Percentiles rank a stretch among this genome's conserved stretches.
Conservation (phyloP, 225 moss, liverwort and hornwort species). For the Ulota crispa region DNA sequence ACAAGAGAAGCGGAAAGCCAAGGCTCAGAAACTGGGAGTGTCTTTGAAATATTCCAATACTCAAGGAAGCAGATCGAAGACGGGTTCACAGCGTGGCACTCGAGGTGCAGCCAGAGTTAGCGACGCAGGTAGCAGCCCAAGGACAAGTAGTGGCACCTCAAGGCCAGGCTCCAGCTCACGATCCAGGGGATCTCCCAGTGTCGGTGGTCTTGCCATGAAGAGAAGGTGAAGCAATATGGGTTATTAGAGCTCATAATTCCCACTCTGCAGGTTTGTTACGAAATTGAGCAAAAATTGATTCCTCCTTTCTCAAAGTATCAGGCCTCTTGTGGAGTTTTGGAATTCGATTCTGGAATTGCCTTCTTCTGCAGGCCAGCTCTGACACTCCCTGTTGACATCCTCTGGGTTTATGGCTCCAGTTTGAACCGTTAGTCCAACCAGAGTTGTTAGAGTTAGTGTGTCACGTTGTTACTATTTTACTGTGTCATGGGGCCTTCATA, state of each 20-base stretch:
- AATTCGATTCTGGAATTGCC: not conserved
- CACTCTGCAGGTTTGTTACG: not conserved
- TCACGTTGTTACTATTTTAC: not conserved
- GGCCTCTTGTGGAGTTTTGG: not conserved
- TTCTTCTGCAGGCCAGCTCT: not conserved
- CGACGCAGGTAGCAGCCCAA: constrained; percentile 21
- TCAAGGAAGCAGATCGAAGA: constrained; percentile 44
- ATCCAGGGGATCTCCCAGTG: constrained; percentile 21
- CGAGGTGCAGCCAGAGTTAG: constrained; percentile 42
- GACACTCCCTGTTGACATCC: not conserved
- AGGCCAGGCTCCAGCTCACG: constrained; percentile 18
- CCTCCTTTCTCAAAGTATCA: not conserved
- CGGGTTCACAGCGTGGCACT: constrained; percentile 45
- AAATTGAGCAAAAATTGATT: not conserved
- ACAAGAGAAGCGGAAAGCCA: constrained; percentile 55
- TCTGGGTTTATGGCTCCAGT: not conserved
- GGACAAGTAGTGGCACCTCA: constrained; percentile 11
- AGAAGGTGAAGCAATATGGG: constrained; percentile 33
- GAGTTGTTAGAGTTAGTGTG: not conserved
- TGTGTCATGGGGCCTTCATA: not conserved
- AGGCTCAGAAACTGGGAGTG: constrained; percentile 50
- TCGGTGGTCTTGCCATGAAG: constrained; percentile 39
- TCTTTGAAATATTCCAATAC: constrained; percentile 48
- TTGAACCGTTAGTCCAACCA: not conserved
- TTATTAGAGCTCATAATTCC: not conserved